These are phyloP conservation scores for Cyclotella cryptica DNA, from an alignment of 108 stramenopile genomes.

Conservation along the genomic window DNA sequence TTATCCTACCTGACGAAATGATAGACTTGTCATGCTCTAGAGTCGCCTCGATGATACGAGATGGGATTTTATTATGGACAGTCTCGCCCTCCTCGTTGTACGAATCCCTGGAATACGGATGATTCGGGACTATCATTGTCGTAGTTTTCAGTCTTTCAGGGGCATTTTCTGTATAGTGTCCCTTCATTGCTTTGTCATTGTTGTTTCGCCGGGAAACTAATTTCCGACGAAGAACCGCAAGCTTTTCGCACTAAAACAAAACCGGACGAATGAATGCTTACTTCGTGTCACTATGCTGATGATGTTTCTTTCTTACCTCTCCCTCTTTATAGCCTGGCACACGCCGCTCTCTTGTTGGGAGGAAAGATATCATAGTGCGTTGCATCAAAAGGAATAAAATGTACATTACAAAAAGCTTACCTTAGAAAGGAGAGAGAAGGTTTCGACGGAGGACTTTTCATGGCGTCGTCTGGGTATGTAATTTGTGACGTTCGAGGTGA, in stretches of 20 bases:
- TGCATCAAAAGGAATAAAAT: too few species aligned
- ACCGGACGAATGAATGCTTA: background rate
- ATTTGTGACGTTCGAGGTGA: slow-evolving; percentile 1
- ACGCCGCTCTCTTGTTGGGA: slow-evolving; percentile 20
- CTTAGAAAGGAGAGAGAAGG: slow-evolving; percentile 23
- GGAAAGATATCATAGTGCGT: background rate
- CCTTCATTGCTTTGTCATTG: background rate
- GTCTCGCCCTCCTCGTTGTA: background rate
- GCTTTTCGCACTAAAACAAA: slow-evolving; percentile 38
- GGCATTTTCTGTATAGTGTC: background rate
- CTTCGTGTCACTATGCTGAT: too few species aligned
- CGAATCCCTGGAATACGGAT: background rate
- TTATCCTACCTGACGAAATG: background rate
- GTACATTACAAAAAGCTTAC: background rate
- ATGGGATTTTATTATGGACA: background rate
- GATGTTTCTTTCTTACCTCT: slow-evolving; percentile 26
- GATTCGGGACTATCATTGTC: background rate
- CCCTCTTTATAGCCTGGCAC: slow-evolving; percentile 54
- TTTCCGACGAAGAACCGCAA: slow-evolving; percentile 44
- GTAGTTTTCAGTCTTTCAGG: background rate
- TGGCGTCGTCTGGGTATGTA: background rate
- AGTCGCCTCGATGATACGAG: too few species aligned
- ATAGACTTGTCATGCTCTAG: background rate
- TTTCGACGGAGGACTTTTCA: background rate
- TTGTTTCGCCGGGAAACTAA: slow-evolving; percentile 37